Evolutionary conservation across 495 filamentous ascomycete species (phyloP), one percentile per base, ranked within the genome.

Genomic region (Penicillium macrosclerotiorum): DNA sequence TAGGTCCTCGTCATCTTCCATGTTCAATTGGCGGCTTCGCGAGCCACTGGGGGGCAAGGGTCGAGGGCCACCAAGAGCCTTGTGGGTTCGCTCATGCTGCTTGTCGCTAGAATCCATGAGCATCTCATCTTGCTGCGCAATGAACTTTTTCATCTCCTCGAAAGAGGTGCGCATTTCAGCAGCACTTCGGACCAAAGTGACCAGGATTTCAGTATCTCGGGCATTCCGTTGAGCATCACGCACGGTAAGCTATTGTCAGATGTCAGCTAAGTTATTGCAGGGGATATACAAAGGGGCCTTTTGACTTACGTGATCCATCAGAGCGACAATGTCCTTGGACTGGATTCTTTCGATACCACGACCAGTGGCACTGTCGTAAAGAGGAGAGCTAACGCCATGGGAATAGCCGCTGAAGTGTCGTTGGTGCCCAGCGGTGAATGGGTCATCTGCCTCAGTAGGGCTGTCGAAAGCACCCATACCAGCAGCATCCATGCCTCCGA

Each of bases 111-210:
- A 79, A 26, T 85, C 83, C 63, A 95, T 86, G 50, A 96, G 83
- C 34, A 86, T 73, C 24, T 85, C 86, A 58, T 95, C 89, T 34
- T 91, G 90, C 32, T 92, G 86, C 2, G 83, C 84, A 32, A 99
- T 81, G 62, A 92, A 85, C 54, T 81, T 86, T 78, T 94, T 96
- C 83, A 99, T 87, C 52, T 95, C 91, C 55, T 96, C 90, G 59
- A 97, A 96, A 9, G 88, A 92, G 49, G 87, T 95, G 45, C 93
- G 89, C 90, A 97, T 96, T 59, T 99, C 93, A 8, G 94, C 89
- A 12, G 94, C 91, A 50, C 89, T 90, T 39, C 90, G 82, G 36
- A 97, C 93, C 29, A 99, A 77, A 3, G 93, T 95, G 37, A 97
- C 86, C 23, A 99, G 68, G 41, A 99, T 96, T 68, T 97, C 93